Base-by-base conservation (phyloP, 179 eudicot genomes). In the Silene noctiflora region DNA sequence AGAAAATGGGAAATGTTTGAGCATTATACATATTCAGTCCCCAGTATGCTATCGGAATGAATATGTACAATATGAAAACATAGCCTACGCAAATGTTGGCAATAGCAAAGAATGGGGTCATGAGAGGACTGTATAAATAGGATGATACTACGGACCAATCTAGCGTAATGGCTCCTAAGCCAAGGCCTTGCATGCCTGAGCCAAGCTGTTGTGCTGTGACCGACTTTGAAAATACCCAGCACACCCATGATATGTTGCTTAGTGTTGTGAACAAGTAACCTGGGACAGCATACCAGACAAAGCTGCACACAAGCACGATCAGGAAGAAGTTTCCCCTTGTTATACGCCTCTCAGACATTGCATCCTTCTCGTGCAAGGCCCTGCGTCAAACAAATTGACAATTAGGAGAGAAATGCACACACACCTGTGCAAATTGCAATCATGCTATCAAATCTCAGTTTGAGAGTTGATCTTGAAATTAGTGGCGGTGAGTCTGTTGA, bases 191-290 rank as follows among this genome's bases (percentile, higher is more conserved):
- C 88, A 94, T 83, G 55, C 98, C 98, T 0, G 97, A 94, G 0
- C 98, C 98, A 7, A 94, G 46, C 72, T 94, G 98, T 39, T 94
- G 97, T 60, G 96, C 97, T 1, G 96, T 92, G 64, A 94, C 92
- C 27, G 98, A 94, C 63, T 83, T 78, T 62, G 97, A 81, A 82
- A 88, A 94, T 16, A 81, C 83, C 90, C 92, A 89, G 81, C 98
- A 94, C 35, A 94, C 78, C 94, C 96, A 89, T 68, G 98, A 92
- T 78, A 94, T 77, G 86, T 89, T 90, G 21, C 86, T 75, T 22
- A 94, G 82, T 12, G 98, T 87, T 11, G 88, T 20, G 87, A 94
- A 92, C 68, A 94, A 81, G 87, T 87, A 94, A 17, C 96, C 96
- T 3, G 98, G 98, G 63, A 89, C 83, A 1, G 83, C 19, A 67